These are phyloP conservation scores for Danielia reshetovae DNA, from an alignment of 805 yeast species.

Conservation along the genomic window DNA sequence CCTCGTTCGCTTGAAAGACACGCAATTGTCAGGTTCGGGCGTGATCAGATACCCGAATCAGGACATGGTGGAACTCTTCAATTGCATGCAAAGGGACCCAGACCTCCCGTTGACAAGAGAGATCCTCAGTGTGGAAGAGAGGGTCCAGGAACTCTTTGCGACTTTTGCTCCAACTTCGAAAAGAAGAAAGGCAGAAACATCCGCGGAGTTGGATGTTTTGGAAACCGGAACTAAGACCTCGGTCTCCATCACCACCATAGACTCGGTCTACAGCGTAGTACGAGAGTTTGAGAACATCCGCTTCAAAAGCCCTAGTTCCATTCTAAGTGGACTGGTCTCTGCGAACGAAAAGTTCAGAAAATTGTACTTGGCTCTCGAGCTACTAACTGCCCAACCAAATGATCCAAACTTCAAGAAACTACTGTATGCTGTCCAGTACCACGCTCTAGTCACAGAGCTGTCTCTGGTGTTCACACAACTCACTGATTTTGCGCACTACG, in stretches of 20 bases:
- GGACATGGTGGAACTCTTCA: neutral
- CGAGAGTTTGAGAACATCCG: conserved; percentile 16
- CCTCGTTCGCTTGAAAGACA: neutral
- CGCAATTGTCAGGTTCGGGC: neutral
- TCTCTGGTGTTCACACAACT: conserved; percentile 5
- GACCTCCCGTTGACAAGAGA: neutral
- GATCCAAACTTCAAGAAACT: conserved; percentile 6
- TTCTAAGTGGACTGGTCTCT: conserved; percentile 3
- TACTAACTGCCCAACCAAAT: conserved; percentile 2
- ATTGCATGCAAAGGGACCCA: neutral
- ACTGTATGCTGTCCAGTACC: conserved; percentile 8
- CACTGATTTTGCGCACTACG: conserved; percentile 2
- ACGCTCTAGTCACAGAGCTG: conserved; percentile 5
- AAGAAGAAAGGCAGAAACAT: neutral
- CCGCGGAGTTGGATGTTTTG: neutral
- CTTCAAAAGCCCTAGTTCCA: conserved; percentile 15
- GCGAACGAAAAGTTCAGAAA: conserved; percentile 3
- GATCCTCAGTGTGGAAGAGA: conserved; percentile 1
- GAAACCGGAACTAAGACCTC: neutral
- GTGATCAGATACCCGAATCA: neutral
- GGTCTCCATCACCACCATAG: conserved; percentile 11
- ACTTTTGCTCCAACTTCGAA: neutral
- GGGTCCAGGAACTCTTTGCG: neutral
- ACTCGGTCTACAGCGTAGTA: conserved; percentile 17
- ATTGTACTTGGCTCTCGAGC: conserved; percentile 8